phyloP scores from a whole-genome alignment of 2,329 filamentous ascomycete genomes.

The Colletotrichum karsti region DNA sequence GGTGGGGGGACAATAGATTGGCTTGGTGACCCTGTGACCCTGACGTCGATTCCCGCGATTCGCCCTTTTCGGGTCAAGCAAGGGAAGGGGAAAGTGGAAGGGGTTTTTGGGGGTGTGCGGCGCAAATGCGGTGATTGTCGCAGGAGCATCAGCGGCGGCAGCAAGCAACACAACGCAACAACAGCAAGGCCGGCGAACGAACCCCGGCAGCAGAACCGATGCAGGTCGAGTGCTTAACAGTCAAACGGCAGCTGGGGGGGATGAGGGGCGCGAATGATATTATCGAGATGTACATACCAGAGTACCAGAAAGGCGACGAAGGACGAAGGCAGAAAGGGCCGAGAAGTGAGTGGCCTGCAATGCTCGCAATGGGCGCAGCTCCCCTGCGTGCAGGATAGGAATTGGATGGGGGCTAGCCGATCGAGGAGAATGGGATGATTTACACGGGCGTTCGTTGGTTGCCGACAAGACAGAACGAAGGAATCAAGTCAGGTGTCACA shows the following conservation, averaged over 20 bases:
- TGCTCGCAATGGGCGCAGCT: conserved; percentile 12
- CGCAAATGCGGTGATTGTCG: conserved; percentile 22
- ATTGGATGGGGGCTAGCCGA: conserved; percentile 14
- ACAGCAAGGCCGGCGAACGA: neutral
- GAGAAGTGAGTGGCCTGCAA: neutral
- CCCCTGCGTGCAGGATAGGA: conserved; percentile 5
- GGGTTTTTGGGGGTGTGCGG: conserved; percentile 1
- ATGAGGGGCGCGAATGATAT: neutral
- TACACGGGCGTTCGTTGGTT: conserved; percentile 16
- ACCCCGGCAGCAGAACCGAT: neutral
- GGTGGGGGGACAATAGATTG: conserved; percentile 29
- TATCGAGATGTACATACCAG: conserved; percentile 29
- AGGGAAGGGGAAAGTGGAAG: conserved; percentile 27
- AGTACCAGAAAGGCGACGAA: conserved; percentile 9
- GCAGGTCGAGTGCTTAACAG: neutral
- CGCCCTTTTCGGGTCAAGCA: conserved; percentile 27
- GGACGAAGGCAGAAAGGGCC: neutral
- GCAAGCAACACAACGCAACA: neutral
- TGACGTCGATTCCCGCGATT: conserved; percentile 29
- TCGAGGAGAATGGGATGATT: conserved; percentile 17
- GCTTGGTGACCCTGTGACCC: conserved; percentile 27
- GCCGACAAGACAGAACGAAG: neutral
- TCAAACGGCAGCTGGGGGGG: neutral
- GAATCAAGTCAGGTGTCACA: conserved; percentile 1
- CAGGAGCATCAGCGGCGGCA: neutral